Conservation (phyloP, 2,329 filamentous ascomycete genomes). For the Corniculantispora saksenae region DNA sequence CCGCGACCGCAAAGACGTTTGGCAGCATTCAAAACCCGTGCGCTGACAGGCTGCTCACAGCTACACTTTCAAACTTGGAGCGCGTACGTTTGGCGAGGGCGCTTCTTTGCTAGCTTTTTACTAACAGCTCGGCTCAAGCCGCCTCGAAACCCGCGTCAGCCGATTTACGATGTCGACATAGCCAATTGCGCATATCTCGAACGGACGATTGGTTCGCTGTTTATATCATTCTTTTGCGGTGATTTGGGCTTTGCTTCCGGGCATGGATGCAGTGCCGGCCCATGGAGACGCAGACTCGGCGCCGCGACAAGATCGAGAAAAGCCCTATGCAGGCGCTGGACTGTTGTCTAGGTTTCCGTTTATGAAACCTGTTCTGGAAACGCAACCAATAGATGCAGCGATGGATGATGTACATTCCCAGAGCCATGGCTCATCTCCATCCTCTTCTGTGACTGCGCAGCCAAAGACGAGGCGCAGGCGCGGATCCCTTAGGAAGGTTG, state of each 20-base stretch:
- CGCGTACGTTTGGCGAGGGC: not conserved
- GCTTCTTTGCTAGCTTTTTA: not conserved
- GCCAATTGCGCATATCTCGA: not conserved
- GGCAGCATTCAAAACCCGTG: not conserved
- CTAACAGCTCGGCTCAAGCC: not conserved
- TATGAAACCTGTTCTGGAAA: conserved; percentile 49
- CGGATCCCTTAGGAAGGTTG: conserved; percentile 85
- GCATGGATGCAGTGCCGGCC: not conserved
- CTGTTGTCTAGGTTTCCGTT: conserved; percentile 72
- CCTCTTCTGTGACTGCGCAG: conserved; percentile 34
- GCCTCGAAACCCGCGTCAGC: not conserved
- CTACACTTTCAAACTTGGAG: not conserved
- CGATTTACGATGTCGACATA: conserved; percentile 7
- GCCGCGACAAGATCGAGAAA: not conserved
- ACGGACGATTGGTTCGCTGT: not conserved
- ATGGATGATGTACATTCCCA: conserved; percentile 32
- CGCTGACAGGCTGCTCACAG: not conserved
- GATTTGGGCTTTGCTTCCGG: not conserved
- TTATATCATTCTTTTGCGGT: not conserved
- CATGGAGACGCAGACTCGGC: not conserved
- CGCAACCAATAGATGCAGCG: conserved; percentile 29
- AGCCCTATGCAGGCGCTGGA: conserved; percentile 45
- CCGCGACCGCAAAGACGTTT: not conserved
- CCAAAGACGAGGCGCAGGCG: conserved; percentile 67
- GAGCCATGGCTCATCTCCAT: not conserved